Conservation (phyloP, 768 basidiomycete species). For the Megacollybia marginata region DNA sequence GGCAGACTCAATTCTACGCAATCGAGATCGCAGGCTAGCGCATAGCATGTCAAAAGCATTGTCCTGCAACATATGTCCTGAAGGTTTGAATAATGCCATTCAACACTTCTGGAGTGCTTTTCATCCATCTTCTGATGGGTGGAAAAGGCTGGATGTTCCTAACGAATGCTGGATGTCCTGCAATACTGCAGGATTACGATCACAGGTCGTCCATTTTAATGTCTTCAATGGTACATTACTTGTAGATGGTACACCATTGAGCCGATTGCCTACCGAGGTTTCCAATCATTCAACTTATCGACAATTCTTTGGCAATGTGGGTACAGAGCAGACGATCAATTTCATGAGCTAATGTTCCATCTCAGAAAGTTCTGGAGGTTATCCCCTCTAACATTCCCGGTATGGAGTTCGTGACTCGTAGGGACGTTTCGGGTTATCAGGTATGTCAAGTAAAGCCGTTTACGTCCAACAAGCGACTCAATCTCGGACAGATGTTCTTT, state of each 20-base stretch:
- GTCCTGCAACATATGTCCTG: slow-evolving; percentile 8
- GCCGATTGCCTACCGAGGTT: slow-evolving; percentile 27
- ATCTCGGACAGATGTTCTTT: slow-evolving; percentile 7
- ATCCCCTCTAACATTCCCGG: slow-evolving; percentile 9
- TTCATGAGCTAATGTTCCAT: not conserved
- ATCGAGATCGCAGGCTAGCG: slow-evolving; percentile 23
- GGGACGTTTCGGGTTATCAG: slow-evolving; percentile 2
- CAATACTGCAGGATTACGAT: slow-evolving; percentile 7
- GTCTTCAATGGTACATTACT: slow-evolving; percentile 31
- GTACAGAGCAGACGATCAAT: not conserved
- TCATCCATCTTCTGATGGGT: not conserved
- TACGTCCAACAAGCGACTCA: not conserved
- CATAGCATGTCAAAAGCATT: not conserved
- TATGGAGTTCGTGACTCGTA: slow-evolving; percentile 7
- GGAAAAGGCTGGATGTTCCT: slow-evolving; percentile 12
- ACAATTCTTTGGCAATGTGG: slow-evolving; percentile 28
- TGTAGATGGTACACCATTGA: slow-evolving; percentile 30
- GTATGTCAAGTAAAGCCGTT: slow-evolving; percentile 2
- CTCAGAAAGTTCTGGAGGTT: slow-evolving; percentile 9
- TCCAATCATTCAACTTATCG: slow-evolving; percentile 21
- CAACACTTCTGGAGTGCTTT: slow-evolving; percentile 9
- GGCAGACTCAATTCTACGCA: slow-evolving; percentile 13
- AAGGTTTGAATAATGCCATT: not conserved
- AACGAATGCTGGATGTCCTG: slow-evolving; percentile 21
- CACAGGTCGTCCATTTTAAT: slow-evolving; percentile 25